Conservation (phyloP, 768 basidiomycete genomes). For the Cubamyces sp. region DNA sequence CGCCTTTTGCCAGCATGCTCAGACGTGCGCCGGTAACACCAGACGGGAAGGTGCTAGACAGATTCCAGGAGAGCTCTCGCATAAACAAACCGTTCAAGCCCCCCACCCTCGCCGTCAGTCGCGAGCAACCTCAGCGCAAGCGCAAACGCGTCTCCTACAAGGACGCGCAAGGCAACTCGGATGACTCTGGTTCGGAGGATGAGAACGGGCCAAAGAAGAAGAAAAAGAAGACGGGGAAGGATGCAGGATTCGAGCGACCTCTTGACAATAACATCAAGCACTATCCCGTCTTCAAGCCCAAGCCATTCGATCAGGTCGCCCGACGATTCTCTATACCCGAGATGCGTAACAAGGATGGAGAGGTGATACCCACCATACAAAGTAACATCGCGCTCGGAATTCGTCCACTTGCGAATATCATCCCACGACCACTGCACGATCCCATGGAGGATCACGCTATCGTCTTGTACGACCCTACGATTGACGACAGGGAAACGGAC, state of each 20-base stretch:
- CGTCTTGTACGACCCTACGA: conserved; percentile 94
- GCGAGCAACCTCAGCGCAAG: conserved; percentile 73
- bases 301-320: conserved; percentile 64
- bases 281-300: conserved; percentile 82
- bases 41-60: conserved; percentile 70
- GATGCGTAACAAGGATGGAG: conserved; percentile 74
- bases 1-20: conserved; percentile 51
- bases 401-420: conserved; percentile 75
- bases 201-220: conserved; percentile 56
- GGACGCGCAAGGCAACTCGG: conserved; percentile 54
- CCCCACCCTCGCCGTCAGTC: conserved; percentile 57
- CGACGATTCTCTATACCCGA: conserved; percentile 84
- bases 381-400: conserved; percentile 84
- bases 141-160: conserved; percentile 90
- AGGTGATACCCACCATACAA: conserved; percentile 54
- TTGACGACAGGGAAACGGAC: conserved; percentile 90
- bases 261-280: conserved; percentile 58
- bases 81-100: conserved; percentile 83
- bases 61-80: conserved; percentile 71
- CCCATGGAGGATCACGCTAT: conserved; percentile 99
- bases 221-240: conserved; percentile 65
- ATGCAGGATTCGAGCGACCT: conserved; percentile 60
- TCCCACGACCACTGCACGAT: conserved; percentile 93
- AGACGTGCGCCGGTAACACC: conserved; percentile 68
- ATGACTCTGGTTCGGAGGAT: conserved; percentile 61